Evolutionary conservation across 2,329 filamentous ascomycete species (phyloP).

Genomic region (Talaromyces verruculosus): DNA sequence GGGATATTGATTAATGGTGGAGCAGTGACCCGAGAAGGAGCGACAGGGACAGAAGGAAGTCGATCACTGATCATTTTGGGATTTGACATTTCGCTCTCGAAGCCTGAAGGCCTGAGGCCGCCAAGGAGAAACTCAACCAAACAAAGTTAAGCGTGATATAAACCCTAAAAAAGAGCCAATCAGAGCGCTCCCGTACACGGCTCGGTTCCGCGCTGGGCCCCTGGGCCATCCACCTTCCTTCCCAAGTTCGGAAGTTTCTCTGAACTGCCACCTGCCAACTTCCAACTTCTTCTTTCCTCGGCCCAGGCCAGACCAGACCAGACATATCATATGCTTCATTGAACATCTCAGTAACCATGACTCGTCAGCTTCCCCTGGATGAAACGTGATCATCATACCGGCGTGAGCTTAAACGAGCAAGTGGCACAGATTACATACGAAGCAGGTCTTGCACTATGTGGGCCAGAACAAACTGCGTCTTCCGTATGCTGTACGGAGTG

Average conservation of each 20-base stretch:
- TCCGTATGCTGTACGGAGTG: too few relatives aligned
- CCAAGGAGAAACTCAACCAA: neutral
- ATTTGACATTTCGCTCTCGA: neutral
- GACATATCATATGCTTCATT: neutral
- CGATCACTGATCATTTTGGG: neutral
- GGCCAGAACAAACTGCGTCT: neutral
- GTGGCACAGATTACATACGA: neutral
- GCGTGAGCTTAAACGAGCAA: neutral
- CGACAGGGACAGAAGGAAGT: neutral
- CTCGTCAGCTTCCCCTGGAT: neutral
- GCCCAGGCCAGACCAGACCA: neutral
- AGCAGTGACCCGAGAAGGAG: neutral
- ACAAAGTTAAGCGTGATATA: neutral
- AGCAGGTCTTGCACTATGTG: neutral
- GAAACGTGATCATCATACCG: neutral
- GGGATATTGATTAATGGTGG: neutral
- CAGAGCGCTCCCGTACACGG: neutral
- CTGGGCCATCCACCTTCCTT: neutral
- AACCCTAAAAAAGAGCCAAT: neutral
- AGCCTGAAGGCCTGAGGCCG: neutral
- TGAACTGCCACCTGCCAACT: neutral
- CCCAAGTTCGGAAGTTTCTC: neutral
- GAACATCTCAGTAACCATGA: neutral
- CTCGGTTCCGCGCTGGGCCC: neutral
- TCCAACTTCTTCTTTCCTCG: neutral